phyloP scores from a whole-genome alignment of 768 basidiomycete genomes.

The Mycena vitilis region DNA sequence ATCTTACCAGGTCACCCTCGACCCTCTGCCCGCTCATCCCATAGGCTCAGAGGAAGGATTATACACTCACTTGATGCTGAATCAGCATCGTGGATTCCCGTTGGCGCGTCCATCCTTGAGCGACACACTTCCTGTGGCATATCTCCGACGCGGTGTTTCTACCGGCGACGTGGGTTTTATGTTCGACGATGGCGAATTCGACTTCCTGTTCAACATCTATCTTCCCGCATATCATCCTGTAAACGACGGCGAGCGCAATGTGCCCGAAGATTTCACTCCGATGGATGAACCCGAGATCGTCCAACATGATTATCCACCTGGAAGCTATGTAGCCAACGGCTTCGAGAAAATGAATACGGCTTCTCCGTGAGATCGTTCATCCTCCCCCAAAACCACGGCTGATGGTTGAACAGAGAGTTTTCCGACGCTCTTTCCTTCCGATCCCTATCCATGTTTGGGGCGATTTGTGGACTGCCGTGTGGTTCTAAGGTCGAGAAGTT shows the following conservation, averaged over 20 bases:
- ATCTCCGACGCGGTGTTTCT: neutral
- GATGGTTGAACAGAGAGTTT: no score
- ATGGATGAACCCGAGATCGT: neutral
- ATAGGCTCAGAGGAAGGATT: no score
- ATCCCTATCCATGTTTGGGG: neutral
- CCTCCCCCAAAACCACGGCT: no score
- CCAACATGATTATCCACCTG: neutral
- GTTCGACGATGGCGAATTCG: slow-evolving; percentile 44
- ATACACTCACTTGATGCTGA: no score
- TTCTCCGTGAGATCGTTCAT: neutral
- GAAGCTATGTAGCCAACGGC: neutral
- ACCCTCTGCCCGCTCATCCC: no score
- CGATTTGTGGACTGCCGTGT: neutral
- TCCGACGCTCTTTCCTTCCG: neutral
- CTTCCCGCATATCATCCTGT: slow-evolving; percentile 44
- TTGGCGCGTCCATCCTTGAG: no score
- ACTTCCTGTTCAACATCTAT: slow-evolving; percentile 53
- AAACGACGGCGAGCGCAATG: slow-evolving; percentile 35
- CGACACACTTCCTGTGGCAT: neutral
- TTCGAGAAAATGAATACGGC: neutral
- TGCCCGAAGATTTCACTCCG: neutral
- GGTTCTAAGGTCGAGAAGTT: neutral
- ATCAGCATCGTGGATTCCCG: no score
- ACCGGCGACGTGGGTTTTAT: neutral
- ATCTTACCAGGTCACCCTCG: no score